phyloP scores from a whole-genome alignment of 805 yeast species.

The Jamesozyma piceae region DNA sequence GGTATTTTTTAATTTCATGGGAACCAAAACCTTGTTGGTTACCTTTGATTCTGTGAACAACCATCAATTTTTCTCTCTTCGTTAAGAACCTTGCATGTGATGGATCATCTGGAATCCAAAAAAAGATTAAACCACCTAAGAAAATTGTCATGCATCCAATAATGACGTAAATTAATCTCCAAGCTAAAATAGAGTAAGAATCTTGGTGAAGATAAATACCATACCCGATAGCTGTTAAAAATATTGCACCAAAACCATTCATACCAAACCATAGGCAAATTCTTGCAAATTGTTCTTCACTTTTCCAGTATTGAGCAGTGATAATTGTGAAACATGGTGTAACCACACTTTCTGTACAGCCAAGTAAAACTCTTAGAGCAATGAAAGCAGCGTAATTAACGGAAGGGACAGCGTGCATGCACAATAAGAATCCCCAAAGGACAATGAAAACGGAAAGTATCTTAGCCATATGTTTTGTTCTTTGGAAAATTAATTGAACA shows the following conservation, averaged over 20 bases:
- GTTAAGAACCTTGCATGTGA: constrained; percentile 37
- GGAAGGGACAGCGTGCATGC: constrained; percentile 42
- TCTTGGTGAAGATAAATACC: constrained; percentile 36
- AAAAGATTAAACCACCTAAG: constrained; percentile 38
- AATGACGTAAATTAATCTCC: constrained; percentile 53
- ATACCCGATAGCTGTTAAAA: constrained; percentile 48
- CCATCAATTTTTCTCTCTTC: constrained; percentile 36
- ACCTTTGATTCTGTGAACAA: constrained; percentile 43
- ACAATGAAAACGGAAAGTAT: constrained; percentile 40
- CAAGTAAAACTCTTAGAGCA: constrained; percentile 41
- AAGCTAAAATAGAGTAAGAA: constrained; percentile 38
- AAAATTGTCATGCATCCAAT: constrained; percentile 51
- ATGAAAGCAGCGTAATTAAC: constrained; percentile 38
- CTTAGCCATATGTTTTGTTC: constrained; percentile 44
- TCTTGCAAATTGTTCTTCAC: constrained; percentile 37
- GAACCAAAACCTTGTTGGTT: constrained; percentile 55
- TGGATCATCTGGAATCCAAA: constrained; percentile 52
- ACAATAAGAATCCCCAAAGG: constrained; percentile 54
- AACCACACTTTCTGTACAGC: constrained; percentile 43
- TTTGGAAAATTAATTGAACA: constrained; percentile 34
- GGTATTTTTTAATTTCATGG: constrained; percentile 44
- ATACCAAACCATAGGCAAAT: constrained; percentile 38
- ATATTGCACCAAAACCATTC: constrained; percentile 39
- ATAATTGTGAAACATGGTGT: constrained; percentile 50
- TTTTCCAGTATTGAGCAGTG: constrained; percentile 51